Evolutionary conservation across 2,329 filamentous ascomycete species (phyloP), one percentile per base, ranked within the genome.

Genomic region (Xylariaceae sp.): DNA sequence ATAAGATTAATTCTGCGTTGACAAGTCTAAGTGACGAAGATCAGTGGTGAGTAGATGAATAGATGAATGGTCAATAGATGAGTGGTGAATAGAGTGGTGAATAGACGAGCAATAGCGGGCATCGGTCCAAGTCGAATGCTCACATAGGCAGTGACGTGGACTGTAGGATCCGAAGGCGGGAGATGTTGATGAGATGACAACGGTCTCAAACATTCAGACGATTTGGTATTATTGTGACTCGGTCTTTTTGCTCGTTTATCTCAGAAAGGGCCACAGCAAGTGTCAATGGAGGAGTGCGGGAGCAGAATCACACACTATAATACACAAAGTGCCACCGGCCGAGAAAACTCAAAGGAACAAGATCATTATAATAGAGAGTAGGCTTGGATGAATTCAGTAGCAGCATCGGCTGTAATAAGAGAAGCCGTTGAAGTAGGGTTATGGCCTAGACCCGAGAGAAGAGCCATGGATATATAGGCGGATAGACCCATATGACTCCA

Each of bases 391-490:
- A 66, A 64, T 62, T 53, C 62, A 66, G 62, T 67, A 67, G 30
- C 55, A 48, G 53, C 53, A 33, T 55, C 43, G 41, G 55, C 42
- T 33, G 33, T 20, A 53, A 53, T 32, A 51, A 58, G 43, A 29
- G 46, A 54, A 21, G 50, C 50, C 33, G 53, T 63, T 53, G 52
- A 57, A 49, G 55, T 53, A 64, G 50, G 60, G 60, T 62, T 55
- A 58, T 61, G 63, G 64, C 54, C 63, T 60, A 66, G 65, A 63
- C 65, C 66, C 66, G 66, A 70, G 70, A 70, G 71, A 72, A 72
- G 67, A 72, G 69, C 69, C 70, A 71, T 71, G 70, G 73, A 78
- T 79, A 79, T 79, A 78, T 77, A 78, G 59, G 59, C 67, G 67
- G 65, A 64, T 61, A 61, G 61, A 57, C 53, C 58, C 59, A 62